Evolutionary conservation across 2,329 filamentous ascomycete species (phyloP), one percentile per base, ranked within the genome.

Genomic region (Microcyclosporella mali): DNA sequence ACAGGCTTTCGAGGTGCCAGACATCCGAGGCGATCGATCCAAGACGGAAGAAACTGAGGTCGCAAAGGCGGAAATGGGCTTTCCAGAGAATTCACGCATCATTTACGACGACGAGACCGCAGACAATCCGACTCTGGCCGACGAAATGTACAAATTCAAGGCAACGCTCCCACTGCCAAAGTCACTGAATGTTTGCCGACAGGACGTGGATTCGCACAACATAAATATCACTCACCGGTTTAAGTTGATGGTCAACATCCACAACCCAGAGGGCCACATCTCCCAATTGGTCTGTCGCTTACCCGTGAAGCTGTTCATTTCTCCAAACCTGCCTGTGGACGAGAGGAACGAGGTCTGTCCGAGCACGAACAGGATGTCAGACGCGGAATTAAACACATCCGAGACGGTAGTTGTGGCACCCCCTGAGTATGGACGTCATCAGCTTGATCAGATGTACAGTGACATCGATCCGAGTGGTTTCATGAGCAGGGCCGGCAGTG

Each of bases 171-270:
- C 84, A 30, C 71, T 98, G 27, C 90, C 90, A 4, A 89, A 85
- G 66, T 87, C 78, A 43, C 70, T 98, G 49, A 82, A 82, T 53
- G 78, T 80, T 53, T 95, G 90, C 67, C 72, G 95, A 38, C 92
- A 98, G 65, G 89, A 95, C 58, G 82, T 92, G 34, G 88, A 94
- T 57, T 82, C 84, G 16, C 82, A 87, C 56, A 86, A 87, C 38
- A 94, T 98, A 69, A 95, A 92, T 65, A 78, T 97, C 40, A 78
- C 87, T 43, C 92, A 98, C 66, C 94, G 94, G 68, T 76, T 97
- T 54, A 90, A 90, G 69, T 77, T 97, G 59, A 88, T 87, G 37
- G 83, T 97, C 47, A 87, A 90, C 35, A 77, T 98, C 30, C 84
- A 88, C 65, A 97, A 98, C 57, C 90, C 92, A 0, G 92, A 98